A percentile compares a stretch with the other conserved stretches of the same genome.
phyloP scores from a whole-genome alignment of 2,329 filamentous ascomycete genomes.

The Ceratocystis huliohia region DNA sequence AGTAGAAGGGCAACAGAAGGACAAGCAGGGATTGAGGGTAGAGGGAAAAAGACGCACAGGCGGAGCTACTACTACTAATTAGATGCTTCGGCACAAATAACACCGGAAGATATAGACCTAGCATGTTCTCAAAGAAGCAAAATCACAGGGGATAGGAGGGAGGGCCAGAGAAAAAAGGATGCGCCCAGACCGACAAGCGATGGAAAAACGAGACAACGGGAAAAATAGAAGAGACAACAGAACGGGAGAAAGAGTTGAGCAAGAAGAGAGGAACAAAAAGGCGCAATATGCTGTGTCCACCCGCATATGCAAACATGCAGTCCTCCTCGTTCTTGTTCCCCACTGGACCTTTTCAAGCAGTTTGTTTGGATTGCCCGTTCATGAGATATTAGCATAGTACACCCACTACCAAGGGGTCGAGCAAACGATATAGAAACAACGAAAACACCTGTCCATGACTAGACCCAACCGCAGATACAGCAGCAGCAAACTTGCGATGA shows the following conservation, averaged over 20 bases:
- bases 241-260: background rate
- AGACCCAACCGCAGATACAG: no score
- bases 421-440: no score
- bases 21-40: background rate
- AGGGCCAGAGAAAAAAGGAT: background rate
- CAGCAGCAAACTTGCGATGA: no score
- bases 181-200: conserved; percentile 4
- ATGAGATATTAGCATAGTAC: no score
- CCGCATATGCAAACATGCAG: no score
- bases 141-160: background rate
- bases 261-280: background rate
- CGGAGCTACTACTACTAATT: conserved; percentile 3
- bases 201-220: background rate
- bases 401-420: no score
- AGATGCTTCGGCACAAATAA: conserved; percentile 7
- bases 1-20: no score
- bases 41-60: background rate
- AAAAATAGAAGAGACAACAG: background rate
- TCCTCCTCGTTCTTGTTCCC: background rate
- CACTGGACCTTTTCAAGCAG: no score
- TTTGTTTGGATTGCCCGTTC: no score
- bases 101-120: conserved; percentile 6
- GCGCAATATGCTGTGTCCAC: background rate
- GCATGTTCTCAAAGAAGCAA: conserved; percentile 6
- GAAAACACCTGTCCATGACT: no score